A percentile compares a stretch with the other conserved stretches of the same genome.
Evolutionary conservation across 768 basidiomycete species (phyloP).

Genomic region (Lentinula edodes): DNA sequence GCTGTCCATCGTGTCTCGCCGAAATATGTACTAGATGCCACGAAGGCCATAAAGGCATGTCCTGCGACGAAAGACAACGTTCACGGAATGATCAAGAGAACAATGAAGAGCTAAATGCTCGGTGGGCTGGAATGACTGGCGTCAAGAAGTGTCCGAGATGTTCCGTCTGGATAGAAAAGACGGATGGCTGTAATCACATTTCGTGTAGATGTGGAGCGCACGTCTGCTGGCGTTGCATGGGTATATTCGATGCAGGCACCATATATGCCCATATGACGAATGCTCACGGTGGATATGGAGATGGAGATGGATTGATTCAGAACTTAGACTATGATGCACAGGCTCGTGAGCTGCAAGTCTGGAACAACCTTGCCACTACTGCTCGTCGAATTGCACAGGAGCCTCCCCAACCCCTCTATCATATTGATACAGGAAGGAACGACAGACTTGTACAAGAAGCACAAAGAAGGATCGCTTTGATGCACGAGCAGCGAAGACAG

Average conservation of each 20-base stretch:
- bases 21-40: constrained; percentile 45
- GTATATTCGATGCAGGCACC: constrained; percentile 23
- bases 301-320: constrained; percentile 5
- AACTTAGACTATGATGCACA: constrained; percentile 1
- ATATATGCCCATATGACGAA: constrained; percentile 31
- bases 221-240: constrained; percentile 52
- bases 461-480: too few relatives aligned
- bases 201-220: constrained; percentile 45
- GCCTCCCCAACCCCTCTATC: neutral
- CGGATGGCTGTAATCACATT: constrained; percentile 53
- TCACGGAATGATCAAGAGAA: constrained; percentile 27
- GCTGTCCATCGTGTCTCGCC: constrained; percentile 50
- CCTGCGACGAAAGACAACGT: constrained; percentile 32
- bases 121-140: constrained; percentile 30
- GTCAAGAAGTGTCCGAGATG: constrained; percentile 46
- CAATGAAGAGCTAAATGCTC: constrained; percentile 35
- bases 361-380: neutral
- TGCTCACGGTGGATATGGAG: constrained; percentile 25
- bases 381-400: neutral
- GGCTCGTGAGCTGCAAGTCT: neutral
- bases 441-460: neutral
- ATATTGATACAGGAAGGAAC: neutral
- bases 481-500: neutral
- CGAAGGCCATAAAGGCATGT: constrained; percentile 48
- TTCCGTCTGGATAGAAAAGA: constrained; percentile 40